These are phyloP conservation scores for Elsinoe fawcettii DNA, from an alignment of 2,329 filamentous ascomycete species.

Conservation along the genomic window DNA sequence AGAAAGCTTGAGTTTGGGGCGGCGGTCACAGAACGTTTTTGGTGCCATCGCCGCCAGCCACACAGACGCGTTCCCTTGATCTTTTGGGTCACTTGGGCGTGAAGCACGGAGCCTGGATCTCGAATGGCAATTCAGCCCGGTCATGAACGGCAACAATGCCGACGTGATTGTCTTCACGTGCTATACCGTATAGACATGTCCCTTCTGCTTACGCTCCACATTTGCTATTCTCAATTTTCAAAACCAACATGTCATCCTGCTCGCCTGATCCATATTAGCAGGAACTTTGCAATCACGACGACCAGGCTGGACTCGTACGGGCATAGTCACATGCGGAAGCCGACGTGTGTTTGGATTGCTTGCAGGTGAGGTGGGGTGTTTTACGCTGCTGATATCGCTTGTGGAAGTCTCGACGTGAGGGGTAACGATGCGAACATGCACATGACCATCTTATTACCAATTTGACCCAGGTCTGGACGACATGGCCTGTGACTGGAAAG, in stretches of 20 bases:
- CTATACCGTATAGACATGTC: not conserved
- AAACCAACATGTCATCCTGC: not conserved
- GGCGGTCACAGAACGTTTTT: slow-evolving; percentile 10
- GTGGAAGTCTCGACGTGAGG: not conserved
- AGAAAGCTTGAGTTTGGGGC: slow-evolving; percentile 10
- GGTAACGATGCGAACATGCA: not conserved
- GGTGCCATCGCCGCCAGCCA: slow-evolving; percentile 1
- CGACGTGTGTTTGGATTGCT: not conserved
- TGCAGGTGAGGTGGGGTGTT: no score
- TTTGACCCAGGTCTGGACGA: no score
- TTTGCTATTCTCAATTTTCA: not conserved
- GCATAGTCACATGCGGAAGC: no score
- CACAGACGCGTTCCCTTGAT: not conserved
- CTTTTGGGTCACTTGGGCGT: no score
- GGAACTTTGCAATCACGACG: not conserved
- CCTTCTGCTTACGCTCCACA: not conserved
- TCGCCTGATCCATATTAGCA: not conserved
- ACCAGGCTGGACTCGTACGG: not conserved
- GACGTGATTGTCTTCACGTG: no score
- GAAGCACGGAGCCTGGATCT: no score
- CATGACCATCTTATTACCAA: not conserved
- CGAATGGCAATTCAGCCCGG: no score
- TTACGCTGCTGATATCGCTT: no score
- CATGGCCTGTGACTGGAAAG: no score
- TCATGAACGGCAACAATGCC: no score